Base-by-base conservation (phyloP, 805 yeast genomes). In the Starmerella potacharoeniae region DNA sequence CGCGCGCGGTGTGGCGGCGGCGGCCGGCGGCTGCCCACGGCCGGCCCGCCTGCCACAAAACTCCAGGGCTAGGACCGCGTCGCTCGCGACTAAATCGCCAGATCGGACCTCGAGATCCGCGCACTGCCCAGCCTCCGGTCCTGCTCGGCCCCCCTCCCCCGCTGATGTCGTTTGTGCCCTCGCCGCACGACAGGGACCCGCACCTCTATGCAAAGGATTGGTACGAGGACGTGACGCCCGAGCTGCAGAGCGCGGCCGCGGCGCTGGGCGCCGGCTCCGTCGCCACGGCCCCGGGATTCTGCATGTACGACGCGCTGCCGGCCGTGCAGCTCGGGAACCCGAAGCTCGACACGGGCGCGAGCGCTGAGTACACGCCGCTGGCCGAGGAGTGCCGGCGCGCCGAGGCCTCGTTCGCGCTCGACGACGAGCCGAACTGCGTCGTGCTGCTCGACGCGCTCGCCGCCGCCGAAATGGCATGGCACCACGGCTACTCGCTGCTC, bases 281-380 rank as follows among this genome's bases (percentile, higher is more conserved):
- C 17, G 78, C 79, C 5, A 80, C 80, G 61, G 74, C 78, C 9
- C 76, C 79, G 0, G 69, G 70, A 31, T 87, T 88, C 69, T 78
- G 81, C 53, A 73, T 91, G 47, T 73, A 84, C 58, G 88, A 87
- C 62, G 95, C 96, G 0, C 86, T 96, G 1, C 82, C 90, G 60
- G 95, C 97, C 0, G 71, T 88, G 57, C 97, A 90, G 62, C 65
- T 72, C 13, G 75, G 81, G 55, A 87, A 87, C 65, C 72, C 75
- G 10, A 79, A 78, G 58, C 73, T 91, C 62, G 98, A 91, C 66
- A 81, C 96, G 0, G 88, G 91, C 1, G 63, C 85, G 53, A 75
- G 86, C n/a, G 63, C 68, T 33, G 54, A 52, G 35, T 58, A 49
- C 52, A 67, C 80, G 55, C 60, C 73, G 0, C 58, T 69, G 43